phyloP scores from a whole-genome alignment of 805 yeast species.

The Yarrowia divulgata region DNA sequence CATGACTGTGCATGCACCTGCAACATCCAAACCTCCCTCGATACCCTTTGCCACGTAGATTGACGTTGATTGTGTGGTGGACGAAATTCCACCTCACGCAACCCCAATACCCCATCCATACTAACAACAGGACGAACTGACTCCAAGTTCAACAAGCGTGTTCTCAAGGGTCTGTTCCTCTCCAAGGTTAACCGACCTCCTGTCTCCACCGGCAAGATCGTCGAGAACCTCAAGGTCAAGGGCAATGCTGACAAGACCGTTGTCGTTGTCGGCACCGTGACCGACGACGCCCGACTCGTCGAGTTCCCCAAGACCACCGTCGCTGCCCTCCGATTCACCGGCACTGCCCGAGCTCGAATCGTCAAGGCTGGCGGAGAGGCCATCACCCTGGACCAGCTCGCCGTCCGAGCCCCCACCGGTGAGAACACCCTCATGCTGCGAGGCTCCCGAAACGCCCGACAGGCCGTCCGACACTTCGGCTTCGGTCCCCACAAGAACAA shows the following conservation, averaged over 20 bases:
- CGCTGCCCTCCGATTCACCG: slow-evolving; percentile 99
- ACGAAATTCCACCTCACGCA: no score
- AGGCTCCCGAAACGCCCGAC: slow-evolving; percentile 99
- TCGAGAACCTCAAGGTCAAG: slow-evolving; percentile 79
- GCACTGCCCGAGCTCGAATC: slow-evolving; percentile 98
- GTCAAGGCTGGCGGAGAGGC: slow-evolving; percentile 99
- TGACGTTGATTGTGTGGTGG: no score
- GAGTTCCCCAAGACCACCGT: slow-evolving; percentile 96
- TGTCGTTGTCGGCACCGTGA: slow-evolving; percentile 99
- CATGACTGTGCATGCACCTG: no score
- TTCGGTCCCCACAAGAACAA: slow-evolving; percentile 99
- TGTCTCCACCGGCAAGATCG: slow-evolving; percentile 91
- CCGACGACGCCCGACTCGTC: slow-evolving; percentile 94
- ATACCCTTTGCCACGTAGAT: slow-evolving; percentile 1
- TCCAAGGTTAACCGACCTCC: slow-evolving; percentile 99
- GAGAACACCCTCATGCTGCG: slow-evolving; percentile 96
- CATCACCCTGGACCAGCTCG: slow-evolving; percentile 98
- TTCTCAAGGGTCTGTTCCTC: slow-evolving; percentile 92
- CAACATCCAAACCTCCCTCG: background rate
- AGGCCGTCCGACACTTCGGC: slow-evolving; percentile 99
- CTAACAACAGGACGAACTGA: slow-evolving; percentile 88
- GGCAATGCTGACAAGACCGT: slow-evolving; percentile 91
- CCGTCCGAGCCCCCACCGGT: slow-evolving; percentile 99
- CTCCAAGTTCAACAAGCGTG: slow-evolving; percentile 94
- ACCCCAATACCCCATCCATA: background rate